Evolutionary conservation across 129 eudicot species (phyloP).

Genomic region (Flaveria robusta): DNA sequence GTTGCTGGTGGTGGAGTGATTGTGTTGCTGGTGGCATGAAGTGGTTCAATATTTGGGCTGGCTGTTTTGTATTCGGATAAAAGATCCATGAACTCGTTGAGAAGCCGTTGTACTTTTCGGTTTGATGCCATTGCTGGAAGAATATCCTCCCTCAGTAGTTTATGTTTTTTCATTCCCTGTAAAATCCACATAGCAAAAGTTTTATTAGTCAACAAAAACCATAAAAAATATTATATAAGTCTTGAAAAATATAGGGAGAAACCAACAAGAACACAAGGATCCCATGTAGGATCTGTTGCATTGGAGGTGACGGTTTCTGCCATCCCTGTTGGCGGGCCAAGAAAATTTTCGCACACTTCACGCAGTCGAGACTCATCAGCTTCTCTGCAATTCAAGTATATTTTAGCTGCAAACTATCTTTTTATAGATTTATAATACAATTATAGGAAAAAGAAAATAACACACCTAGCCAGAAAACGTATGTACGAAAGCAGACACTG

Average conservation of each 20-base stretch:
- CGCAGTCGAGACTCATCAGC: slow-evolving; percentile 92
- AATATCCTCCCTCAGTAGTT: slow-evolving; percentile 85
- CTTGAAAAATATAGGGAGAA: background rate
- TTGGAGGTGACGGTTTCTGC: slow-evolving; percentile 50
- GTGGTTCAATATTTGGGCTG: slow-evolving; percentile 26
- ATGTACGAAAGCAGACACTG: slow-evolving; percentile 90
- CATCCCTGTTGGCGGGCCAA: slow-evolving; percentile 99
- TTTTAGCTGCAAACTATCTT: background rate
- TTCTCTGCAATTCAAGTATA: slow-evolving; percentile 51
- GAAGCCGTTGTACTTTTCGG: slow-evolving; percentile 86
- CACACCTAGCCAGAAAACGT: slow-evolving; percentile 89
- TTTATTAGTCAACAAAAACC: background rate
- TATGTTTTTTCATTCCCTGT: slow-evolving; percentile 93
- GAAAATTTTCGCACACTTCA: slow-evolving; percentile 93
- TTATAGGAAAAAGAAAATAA: background rate
- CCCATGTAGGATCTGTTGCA: slow-evolving; percentile 68
- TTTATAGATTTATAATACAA: background rate
- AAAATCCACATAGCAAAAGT: slow-evolving; percentile 5
- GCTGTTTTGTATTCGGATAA: slow-evolving; percentile 69
- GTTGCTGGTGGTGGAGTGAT: slow-evolving; percentile 17
- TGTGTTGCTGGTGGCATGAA: slow-evolving; percentile 19
- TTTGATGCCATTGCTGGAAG: slow-evolving; percentile 99
- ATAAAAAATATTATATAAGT: background rate
- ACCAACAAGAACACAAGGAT: slow-evolving; percentile 87
- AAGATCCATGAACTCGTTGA: slow-evolving; percentile 92